Evolutionary conservation across 2,329 filamentous ascomycete genomes (phyloP).

Genomic region (Beauveria australis): DNA sequence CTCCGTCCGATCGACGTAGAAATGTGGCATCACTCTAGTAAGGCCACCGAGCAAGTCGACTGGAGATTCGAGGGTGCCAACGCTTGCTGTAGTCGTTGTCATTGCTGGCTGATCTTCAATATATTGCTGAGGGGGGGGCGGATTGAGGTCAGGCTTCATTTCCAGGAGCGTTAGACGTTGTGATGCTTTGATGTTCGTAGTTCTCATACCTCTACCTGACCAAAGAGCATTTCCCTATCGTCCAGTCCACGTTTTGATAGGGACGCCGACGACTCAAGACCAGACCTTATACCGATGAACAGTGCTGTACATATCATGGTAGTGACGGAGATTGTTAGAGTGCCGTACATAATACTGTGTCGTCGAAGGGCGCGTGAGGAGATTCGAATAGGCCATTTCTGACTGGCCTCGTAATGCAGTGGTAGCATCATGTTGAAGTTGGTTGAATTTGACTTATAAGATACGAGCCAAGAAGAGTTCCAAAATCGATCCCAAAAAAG

Average conservation of each 20-base stretch:
- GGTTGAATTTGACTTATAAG: constrained; percentile 8
- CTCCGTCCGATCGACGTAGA: not conserved
- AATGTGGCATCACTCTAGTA: not conserved
- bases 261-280: too few relatives aligned
- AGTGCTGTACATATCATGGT: not conserved
- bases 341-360: constrained; percentile 8
- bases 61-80: not conserved
- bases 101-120: not conserved
- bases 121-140: not conserved
- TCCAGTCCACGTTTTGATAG: not conserved
- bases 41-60: constrained; percentile 7
- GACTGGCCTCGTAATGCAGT: not conserved
- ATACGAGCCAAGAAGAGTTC: constrained; percentile 20
- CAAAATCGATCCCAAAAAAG: constrained; percentile 17
- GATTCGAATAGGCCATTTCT: constrained; percentile 1
- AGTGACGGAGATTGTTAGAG: not conserved
- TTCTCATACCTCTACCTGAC: not conserved
- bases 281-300: not conserved
- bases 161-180: not conserved
- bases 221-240: not conserved
- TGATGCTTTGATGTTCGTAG: not conserved
- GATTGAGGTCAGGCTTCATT: too few relatives aligned
- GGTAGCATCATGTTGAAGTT: not conserved
- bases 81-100: not conserved
- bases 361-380: constrained; percentile 6